Base-by-base conservation (phyloP, 2,329 filamentous ascomycete species). In the Spiromastix sp. region DNA sequence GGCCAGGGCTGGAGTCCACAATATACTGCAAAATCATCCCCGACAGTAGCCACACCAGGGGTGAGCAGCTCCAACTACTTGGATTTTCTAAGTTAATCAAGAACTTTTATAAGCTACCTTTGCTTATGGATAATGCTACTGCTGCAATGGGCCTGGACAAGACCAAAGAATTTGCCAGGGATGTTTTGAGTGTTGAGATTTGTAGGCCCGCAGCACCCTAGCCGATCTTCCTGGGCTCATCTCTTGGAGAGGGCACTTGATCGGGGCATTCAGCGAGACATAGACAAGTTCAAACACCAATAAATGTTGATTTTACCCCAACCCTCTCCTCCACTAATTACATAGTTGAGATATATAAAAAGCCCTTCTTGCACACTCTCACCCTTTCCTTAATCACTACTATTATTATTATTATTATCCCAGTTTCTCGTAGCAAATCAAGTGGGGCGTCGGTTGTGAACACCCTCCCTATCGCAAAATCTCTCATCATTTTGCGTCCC, bases 181-280 rank as follows among this genome's bases (percentile, higher is more conserved):
- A 67, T 43, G 48, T 69, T 2, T 47, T 69, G 1, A 51, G 51
- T 2, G 42, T 69, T 4, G 57, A 67, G 38, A 60, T 68, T 5
- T 43, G 43, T 18, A 64, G 65, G 0, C 66, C 64, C 7, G 22
- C 30, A 32, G 30, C 10, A 66, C 56, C n/a, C 48, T 70, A 2
- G 60, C 68, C 13, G 64, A 69, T 41, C 50, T 69, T 1, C 66
- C 66, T 3, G 65, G 66, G 0, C 55, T 69, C 2, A 35, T 35
- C 32, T 13, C 29, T 66, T 66, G 59, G 62, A 29, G 45, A 49
- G 0, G 49, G 61, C 3, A 56, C n/a, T n/a, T n/a, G n/a, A n/a
- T n/a, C n/a, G n/a, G n/a, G n/a, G n/a, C n/a, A n/a, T n/a, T n/a
- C n/a, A n/a, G n/a, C n/a, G n/a, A n/a, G n/a, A n/a, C n/a, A n/a